Percentiles rank a stretch among this genome's conserved stretches.
Evolutionary conservation across 2,329 filamentous ascomycete species (phyloP).

Genomic region (Stachybotrys chartarum): DNA sequence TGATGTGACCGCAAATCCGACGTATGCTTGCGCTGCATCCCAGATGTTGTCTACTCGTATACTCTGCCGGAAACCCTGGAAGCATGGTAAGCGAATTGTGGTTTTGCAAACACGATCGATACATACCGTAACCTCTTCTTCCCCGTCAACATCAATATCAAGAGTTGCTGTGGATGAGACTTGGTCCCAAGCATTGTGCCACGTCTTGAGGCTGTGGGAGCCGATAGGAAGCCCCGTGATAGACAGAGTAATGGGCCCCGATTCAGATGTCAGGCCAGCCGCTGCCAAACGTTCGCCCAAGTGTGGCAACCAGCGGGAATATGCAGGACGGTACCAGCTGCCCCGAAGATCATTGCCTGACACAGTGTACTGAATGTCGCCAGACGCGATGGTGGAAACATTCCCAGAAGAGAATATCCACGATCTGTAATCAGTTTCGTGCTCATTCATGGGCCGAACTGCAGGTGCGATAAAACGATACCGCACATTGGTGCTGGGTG

Average conservation of each 20-base stretch:
- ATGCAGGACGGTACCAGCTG: neutral
- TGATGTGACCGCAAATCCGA: conserved; percentile 13
- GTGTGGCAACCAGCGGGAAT: neutral
- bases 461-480: neutral
- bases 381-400: neutral
- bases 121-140: neutral
- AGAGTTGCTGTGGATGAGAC: neutral
- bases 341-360: neutral
- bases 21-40: conserved; percentile 18
- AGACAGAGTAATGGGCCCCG: neutral
- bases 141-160: neutral
- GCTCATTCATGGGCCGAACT: neutral
- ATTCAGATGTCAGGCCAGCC: neutral
- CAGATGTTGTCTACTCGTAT: conserved; percentile 20
- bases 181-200: neutral
- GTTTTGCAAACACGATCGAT: neutral
- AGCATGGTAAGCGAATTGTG: neutral
- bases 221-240: neutral
- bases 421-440: neutral
- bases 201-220: neutral
- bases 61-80: neutral
- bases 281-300: neutral
- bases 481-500: neutral
- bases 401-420: neutral
- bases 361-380: neutral